Conservation (phyloP, 129 eudicot species). For the Kitagawia praeruptora region DNA sequence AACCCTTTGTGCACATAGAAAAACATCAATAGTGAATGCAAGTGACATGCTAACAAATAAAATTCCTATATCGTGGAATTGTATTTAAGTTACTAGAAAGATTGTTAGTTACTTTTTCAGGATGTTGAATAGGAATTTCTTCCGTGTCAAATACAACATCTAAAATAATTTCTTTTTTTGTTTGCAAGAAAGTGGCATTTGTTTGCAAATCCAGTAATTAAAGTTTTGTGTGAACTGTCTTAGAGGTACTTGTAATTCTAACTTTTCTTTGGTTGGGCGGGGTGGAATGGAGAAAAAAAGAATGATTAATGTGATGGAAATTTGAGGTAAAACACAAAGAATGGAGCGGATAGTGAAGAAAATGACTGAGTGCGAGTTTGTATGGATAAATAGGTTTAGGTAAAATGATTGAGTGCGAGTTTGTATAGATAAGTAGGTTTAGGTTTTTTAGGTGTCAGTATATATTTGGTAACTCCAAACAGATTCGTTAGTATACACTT, state of each 20-base stretch:
- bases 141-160: background rate
- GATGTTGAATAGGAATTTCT: background rate
- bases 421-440: background rate
- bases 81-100: background rate
- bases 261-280: background rate
- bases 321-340: background rate
- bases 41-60: background rate
- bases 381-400: background rate
- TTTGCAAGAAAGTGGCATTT: background rate
- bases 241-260: background rate
- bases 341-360: background rate
- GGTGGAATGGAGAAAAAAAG: background rate
- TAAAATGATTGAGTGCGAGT: background rate
- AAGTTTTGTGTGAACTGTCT: background rate
- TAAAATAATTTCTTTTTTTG: background rate
- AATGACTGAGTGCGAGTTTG: background rate
- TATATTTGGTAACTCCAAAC: background rate
- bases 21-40: background rate
- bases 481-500: background rate
- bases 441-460: background rate
- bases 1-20: background rate
- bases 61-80: background rate
- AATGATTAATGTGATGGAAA: background rate
- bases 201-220: background rate
- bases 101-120: background rate